phyloP scores from a whole-genome alignment of 139 green algal species.

The Pycnococcus provasolii region DNA sequence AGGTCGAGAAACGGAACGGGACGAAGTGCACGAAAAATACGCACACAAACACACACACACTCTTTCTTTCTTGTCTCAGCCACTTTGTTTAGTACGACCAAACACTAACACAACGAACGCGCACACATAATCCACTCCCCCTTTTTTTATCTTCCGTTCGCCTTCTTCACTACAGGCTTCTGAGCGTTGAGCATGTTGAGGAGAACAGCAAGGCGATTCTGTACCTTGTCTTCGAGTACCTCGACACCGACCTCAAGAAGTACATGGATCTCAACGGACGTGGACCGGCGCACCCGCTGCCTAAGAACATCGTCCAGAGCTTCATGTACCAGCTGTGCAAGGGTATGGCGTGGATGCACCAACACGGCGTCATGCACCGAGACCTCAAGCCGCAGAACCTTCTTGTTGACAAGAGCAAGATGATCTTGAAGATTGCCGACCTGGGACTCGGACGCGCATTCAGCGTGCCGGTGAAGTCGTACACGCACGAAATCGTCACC shows the following conservation, averaged over 20 bases:
- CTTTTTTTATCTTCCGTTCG: background rate
- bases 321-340: constrained; percentile 95
- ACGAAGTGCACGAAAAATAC: too few relatives aligned
- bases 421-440: constrained; percentile 90
- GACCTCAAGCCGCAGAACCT: constrained; percentile 99
- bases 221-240: constrained; percentile 97
- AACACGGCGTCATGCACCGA: constrained; percentile 89
- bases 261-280: constrained; percentile 91
- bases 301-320: constrained; percentile 49
- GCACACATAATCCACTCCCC: background rate
- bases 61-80: too few relatives aligned
- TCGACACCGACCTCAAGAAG: constrained; percentile 96
- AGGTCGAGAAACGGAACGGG: too few relatives aligned
- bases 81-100: too few relatives aligned
- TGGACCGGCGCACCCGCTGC: constrained; percentile 39
- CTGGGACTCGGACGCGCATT: constrained; percentile 89
- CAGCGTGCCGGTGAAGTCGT: constrained; percentile 93
- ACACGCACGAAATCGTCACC: constrained; percentile 98
- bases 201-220: constrained; percentile 90
- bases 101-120: background rate
- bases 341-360: constrained; percentile 87
- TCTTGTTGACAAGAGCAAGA: constrained; percentile 66
- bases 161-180: constrained; percentile 55
- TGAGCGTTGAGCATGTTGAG: constrained; percentile 89
- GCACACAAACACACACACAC: too few relatives aligned